Evolutionary conservation across 2,329 filamentous ascomycete genomes (phyloP), one percentile per base, ranked within the genome.

Genomic region (Herpotrichia juniperi): DNA sequence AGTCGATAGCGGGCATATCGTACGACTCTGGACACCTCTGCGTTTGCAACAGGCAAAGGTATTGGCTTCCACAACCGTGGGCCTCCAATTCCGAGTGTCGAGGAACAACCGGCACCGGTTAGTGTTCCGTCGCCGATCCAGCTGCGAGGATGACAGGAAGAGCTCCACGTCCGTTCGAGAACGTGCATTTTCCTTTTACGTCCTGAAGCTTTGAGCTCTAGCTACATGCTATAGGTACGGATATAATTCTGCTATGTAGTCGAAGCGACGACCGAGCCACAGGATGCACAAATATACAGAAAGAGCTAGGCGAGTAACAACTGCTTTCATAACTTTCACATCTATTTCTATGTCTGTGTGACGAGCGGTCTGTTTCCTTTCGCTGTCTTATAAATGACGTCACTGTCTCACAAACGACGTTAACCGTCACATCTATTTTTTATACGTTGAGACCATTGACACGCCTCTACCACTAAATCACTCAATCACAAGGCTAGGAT

Each of bases 1-100:
- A 30, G 19, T 16, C 30, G 9, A 16, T 8, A 25, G 45, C 11
- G 21, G 45, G 16, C 22, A 32, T 21, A 30, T 48, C 46, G 46
- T 40, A 48, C 35, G 24, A 48, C 46, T 42, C 12, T 48, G 16
- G 31, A 12, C 31, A 6, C 21, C 8, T 40, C 19, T 37, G 6
- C 8, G n/a, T 17, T n/a, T 9, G 11, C 34, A 5, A 7, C 34
- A 37, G 6, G 16, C 9, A 37, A 7, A 25, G 19, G 21, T 28
- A 47, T 47, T 47, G 44, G 44, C 12, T 47, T 39, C 44, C 44
- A 32, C 32, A 6, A 21, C 12, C 8, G 8, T 39, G 44, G 44
- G 42, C 9, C 42, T 25, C n/a, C 42, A 26, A 30, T 31, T 31
- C 24, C 42, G 42, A 28, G 9, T 44, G 42, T 44, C 11, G 24